Evolutionary conservation across 768 basidiomycete genomes (phyloP).

Genomic region (Leccinellum albellum): DNA sequence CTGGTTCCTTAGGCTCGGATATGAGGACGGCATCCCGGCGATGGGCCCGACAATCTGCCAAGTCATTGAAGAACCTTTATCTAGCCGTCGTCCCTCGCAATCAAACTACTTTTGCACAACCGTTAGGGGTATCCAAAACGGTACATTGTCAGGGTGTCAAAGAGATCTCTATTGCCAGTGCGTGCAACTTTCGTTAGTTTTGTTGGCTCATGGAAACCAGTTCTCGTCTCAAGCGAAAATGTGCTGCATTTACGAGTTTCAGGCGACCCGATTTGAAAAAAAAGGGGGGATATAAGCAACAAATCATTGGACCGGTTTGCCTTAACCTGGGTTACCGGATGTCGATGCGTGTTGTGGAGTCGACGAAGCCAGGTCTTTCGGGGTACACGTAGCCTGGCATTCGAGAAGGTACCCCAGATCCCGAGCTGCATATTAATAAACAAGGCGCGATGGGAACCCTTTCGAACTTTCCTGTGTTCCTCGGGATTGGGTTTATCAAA

Average conservation of each 20-base stretch:
- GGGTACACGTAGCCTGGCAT: constrained; percentile 7
- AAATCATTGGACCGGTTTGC: constrained; percentile 1
- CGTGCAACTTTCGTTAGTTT: neutral
- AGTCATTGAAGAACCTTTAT: neutral
- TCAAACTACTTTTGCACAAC: constrained; percentile 4
- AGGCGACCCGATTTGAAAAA: constrained; percentile 4
- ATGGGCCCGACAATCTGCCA: neutral
- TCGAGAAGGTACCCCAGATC: constrained; percentile 27
- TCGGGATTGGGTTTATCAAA: constrained; percentile 4
- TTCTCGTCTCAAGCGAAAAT: constrained; percentile 1
- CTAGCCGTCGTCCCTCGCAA: constrained; percentile 2
- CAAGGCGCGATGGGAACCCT: constrained; percentile 7
- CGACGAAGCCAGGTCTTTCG: constrained; percentile 4
- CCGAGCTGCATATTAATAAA: constrained; percentile 19
- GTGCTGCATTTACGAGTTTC: neutral
- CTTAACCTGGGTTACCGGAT: constrained; percentile 1
- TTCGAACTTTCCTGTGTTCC: constrained; percentile 11
- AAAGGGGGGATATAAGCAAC: neutral
- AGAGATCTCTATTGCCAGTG: neutral
- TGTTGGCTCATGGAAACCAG: constrained; percentile 17
- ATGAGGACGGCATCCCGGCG: neutral
- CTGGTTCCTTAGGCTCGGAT: neutral
- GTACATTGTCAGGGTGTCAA: neutral
- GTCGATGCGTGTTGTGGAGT: neutral
- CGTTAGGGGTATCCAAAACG: neutral